Conservation (phyloP, 768 basidiomycete species). For the Chalciporus sphaerocephalus region DNA sequence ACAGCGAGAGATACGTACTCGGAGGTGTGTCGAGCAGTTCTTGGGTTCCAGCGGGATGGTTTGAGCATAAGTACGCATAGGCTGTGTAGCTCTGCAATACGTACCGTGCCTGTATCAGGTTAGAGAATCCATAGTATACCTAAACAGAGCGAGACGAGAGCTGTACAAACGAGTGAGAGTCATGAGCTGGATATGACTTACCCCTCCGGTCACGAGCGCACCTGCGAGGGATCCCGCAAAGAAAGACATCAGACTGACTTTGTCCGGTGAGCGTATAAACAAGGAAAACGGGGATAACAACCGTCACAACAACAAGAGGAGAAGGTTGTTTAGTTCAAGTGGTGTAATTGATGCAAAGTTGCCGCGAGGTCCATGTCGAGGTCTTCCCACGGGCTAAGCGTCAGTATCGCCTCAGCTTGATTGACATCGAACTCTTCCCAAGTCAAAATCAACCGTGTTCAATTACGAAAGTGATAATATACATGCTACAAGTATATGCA, state of each 20-base stretch:
- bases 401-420: no score
- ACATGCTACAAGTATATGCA: background rate
- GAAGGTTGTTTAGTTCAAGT: no score
- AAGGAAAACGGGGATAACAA: background rate
- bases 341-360: no score
- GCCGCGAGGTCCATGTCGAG: no score
- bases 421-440: slow-evolving; percentile 6
- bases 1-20: slow-evolving; percentile 44
- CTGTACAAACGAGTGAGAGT: background rate
- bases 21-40: slow-evolving; percentile 50
- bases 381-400: slow-evolving; percentile 14
- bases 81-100: slow-evolving; percentile 13
- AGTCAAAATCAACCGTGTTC: background rate
- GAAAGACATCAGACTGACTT: slow-evolving; percentile 45
- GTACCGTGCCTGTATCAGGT: slow-evolving; percentile 55
- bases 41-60: slow-evolving; percentile 24
- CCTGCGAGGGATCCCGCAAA: slow-evolving; percentile 66
- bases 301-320: background rate
- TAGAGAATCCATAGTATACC: slow-evolving; percentile 73
- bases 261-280: background rate
- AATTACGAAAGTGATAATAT: background rate
- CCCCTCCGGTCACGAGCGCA: slow-evolving; percentile 64
- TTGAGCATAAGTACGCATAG: background rate
- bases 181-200: slow-evolving; percentile 23
- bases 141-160: slow-evolving; percentile 18